phyloP scores from a whole-genome alignment of 768 basidiomycete genomes.

The Agrocybe pediades region DNA sequence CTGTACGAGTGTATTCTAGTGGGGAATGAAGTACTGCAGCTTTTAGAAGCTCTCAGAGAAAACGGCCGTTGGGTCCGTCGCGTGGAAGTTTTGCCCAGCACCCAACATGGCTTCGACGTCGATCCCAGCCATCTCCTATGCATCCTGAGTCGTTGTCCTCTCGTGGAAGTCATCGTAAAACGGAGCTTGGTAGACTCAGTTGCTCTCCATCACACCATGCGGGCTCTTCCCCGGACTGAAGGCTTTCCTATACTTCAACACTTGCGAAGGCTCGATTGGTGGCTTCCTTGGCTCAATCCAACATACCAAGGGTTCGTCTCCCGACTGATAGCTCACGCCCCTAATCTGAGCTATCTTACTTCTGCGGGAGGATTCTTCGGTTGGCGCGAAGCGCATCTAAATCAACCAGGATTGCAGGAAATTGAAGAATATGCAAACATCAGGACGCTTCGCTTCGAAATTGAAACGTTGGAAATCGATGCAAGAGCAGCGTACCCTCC shows the following conservation, averaged over 20 bases:
- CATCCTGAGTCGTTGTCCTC: conserved; percentile 8
- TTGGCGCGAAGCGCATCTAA: not conserved
- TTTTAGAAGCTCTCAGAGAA: conserved; percentile 7
- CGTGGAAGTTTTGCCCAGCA: conserved; percentile 3
- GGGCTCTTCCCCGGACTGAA: not conserved
- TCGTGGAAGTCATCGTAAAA: conserved; percentile 2
- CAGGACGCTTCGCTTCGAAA: conserved; percentile 3
- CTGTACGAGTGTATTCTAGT: conserved; percentile 13
- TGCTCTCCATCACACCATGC: not conserved
- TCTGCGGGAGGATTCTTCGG: not conserved
- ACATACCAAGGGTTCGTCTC: not conserved
- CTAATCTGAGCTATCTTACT: conserved; percentile 5
- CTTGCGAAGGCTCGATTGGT: conserved; percentile 8
- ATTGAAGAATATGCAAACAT: not conserved
- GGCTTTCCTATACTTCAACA: conserved; percentile 1
- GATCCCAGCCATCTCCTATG: conserved; percentile 4
- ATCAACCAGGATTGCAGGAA: not conserved
- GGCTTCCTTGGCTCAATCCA: not conserved
- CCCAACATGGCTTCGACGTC: conserved; percentile 10
- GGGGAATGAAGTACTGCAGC: conserved; percentile 2
- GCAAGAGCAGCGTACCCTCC: not conserved
- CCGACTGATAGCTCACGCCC: not conserved
- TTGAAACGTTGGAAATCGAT: too few species aligned
- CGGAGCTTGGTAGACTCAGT: conserved; percentile 1
- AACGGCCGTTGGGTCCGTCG: conserved; percentile 9